phyloP scores from a whole-genome alignment of 2,329 filamentous ascomycete genomes.

The Trichoderma aggressivum region DNA sequence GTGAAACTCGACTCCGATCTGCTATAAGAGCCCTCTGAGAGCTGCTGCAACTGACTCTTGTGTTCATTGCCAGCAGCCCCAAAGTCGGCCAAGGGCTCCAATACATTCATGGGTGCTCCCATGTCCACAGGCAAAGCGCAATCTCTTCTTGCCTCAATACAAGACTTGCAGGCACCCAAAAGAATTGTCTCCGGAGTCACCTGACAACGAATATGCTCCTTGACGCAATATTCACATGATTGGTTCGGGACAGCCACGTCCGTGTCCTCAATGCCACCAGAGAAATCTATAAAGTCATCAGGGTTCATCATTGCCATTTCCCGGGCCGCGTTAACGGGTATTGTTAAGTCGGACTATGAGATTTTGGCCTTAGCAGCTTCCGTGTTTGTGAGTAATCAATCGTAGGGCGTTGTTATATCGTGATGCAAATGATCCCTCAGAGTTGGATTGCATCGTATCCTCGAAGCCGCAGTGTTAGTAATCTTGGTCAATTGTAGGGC shows the following conservation, averaged over 20 bases:
- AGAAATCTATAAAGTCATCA: not conserved
- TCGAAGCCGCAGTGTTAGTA: not conserved
- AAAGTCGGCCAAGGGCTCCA: not conserved
- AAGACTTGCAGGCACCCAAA: not conserved
- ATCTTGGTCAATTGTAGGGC: conserved; percentile 3
- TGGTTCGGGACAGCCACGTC: not conserved
- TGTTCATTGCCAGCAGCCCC: not conserved
- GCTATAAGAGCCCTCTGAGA: not conserved
- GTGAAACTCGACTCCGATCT: not conserved
- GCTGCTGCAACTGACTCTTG: not conserved
- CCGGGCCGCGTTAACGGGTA: not conserved
- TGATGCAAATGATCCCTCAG: not conserved
- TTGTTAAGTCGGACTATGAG: not conserved
- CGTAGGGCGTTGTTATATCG: not conserved
- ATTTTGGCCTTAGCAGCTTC: not conserved
- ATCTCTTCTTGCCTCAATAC: not conserved
- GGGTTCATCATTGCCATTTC: not conserved
- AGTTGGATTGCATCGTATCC: not conserved
- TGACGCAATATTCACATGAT: not conserved
- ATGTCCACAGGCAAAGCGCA: not conserved
- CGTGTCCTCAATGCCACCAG: not conserved
- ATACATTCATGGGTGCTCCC: not conserved
- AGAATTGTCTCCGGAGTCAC: not conserved
- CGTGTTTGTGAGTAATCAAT: not conserved
- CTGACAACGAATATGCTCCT: not conserved